Conservation (phyloP, 192 early-diverging fungal species). For the Rhizophagus clarus region DNA sequence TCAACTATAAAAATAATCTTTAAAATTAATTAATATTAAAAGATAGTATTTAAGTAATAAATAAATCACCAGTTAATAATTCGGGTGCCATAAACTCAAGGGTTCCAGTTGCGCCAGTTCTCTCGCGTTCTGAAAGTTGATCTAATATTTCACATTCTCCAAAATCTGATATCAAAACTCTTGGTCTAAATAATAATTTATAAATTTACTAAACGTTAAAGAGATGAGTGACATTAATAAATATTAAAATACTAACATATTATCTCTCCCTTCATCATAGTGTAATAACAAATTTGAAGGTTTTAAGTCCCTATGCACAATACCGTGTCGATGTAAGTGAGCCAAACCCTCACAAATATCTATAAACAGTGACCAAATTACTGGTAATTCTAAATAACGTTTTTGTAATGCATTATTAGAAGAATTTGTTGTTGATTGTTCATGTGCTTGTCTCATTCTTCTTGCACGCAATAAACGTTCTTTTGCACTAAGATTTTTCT, state of each 20-base stretch:
- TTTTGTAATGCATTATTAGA: background rate
- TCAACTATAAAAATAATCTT: constrained; percentile 43
- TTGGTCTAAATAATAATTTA: constrained; percentile 59
- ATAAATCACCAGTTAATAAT: constrained; percentile 48
- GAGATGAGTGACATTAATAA: background rate
- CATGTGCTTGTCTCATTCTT: background rate
- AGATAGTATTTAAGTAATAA: background rate
- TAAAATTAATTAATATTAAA: background rate
- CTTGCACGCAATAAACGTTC: constrained; percentile 8
- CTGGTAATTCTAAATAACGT: constrained; percentile 55
- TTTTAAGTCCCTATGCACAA: constrained; percentile 94
- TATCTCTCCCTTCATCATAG: constrained; percentile 39
- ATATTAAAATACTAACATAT: constrained; percentile 6
- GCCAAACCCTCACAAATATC: constrained; percentile 90
- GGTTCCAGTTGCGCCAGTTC: constrained; percentile 94
- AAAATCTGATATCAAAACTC: constrained; percentile 93
- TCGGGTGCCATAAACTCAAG: constrained; percentile 95
- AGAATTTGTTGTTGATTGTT: background rate
- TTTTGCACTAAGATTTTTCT: background rate
- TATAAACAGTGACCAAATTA: constrained; percentile 87
- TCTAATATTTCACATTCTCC: constrained; percentile 93
- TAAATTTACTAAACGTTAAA: constrained; percentile 32
- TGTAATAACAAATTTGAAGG: constrained; percentile 90
- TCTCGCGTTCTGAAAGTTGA: constrained; percentile 64
- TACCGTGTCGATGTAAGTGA: constrained; percentile 85